Conservation (phyloP, 768 basidiomycete genomes). For the Macrolepiota fuliginosa region DNA sequence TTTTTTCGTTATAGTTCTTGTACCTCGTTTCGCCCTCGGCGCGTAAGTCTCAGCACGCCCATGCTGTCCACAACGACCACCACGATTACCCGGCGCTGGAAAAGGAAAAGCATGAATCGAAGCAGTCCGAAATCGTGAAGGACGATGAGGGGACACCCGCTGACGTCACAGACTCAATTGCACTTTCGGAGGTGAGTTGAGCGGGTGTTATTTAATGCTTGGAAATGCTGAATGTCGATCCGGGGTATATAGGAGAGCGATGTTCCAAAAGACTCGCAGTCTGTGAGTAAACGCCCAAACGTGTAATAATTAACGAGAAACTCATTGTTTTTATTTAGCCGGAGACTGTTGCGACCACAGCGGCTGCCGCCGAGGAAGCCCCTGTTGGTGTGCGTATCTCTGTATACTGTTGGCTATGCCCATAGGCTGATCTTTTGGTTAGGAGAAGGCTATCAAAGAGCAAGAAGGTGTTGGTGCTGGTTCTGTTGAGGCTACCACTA, state of each 20-base stretch:
- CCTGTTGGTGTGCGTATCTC: background rate
- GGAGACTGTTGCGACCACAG: background rate
- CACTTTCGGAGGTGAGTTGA: slow-evolving; percentile 28
- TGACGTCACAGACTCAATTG: slow-evolving; percentile 31
- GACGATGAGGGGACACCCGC: slow-evolving; percentile 40
- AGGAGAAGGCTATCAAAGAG: background rate
- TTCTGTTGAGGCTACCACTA: background rate
- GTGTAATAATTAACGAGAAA: background rate
- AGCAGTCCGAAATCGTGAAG: slow-evolving; percentile 27
- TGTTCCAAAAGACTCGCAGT: slow-evolving; percentile 24
- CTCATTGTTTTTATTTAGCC: slow-evolving; percentile 1
- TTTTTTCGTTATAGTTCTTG: slow-evolving; percentile 28
- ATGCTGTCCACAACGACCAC: slow-evolving; percentile 32
- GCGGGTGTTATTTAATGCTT: background rate
- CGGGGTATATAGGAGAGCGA: slow-evolving; percentile 22
- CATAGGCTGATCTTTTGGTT: background rate
- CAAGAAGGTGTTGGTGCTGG: background rate
- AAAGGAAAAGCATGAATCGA: slow-evolving; percentile 16
- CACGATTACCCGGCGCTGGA: slow-evolving; percentile 29
- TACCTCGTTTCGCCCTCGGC: slow-evolving; percentile 41
- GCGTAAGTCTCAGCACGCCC: slow-evolving; percentile 27
- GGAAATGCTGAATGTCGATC: background rate
- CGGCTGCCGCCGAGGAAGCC: slow-evolving; percentile 2
- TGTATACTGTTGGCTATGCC: background rate
- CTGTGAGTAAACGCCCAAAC: slow-evolving; percentile 17